These are phyloP conservation scores for Sugiyamaella grinbergsii DNA, from an alignment of 1,139 yeast genomes.

Conservation along the genomic window DNA sequence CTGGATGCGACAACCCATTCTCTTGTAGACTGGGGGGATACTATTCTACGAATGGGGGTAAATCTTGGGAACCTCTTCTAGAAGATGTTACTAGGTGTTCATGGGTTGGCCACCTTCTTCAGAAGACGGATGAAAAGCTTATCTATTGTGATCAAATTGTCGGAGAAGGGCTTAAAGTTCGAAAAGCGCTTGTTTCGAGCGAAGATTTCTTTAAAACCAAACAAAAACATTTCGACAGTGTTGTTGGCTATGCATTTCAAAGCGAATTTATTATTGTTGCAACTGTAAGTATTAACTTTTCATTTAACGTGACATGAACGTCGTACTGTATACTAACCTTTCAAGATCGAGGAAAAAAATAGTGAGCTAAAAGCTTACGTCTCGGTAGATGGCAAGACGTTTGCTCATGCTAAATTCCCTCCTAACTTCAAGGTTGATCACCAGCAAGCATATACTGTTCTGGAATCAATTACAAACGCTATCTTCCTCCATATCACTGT, in stretches of 20 bases:
- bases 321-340: constrained; percentile 1
- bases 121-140: constrained; percentile 48
- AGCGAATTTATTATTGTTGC: constrained; percentile 76
- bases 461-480: constrained; percentile 74
- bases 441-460: constrained; percentile 81
- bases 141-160: constrained; percentile 61
- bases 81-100: constrained; percentile 62
- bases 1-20: constrained; percentile 53
- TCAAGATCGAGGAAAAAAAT: constrained; percentile 17
- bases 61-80: constrained; percentile 54
- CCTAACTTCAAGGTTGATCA: constrained; percentile 59
- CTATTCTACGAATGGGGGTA: constrained; percentile 56
- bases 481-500: constrained; percentile 85
- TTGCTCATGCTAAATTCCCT: constrained; percentile 83
- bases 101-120: constrained; percentile 53
- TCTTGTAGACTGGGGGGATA: constrained; percentile 62
- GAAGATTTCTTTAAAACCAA: constrained; percentile 53
- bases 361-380: constrained; percentile 60
- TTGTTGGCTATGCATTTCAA: constrained; percentile 66
- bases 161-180: constrained; percentile 38
- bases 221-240: constrained; percentile 50
- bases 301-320: constrained; percentile 32
- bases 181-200: constrained; percentile 53
- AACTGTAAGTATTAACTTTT: constrained; percentile 41
- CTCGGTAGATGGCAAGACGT: constrained; percentile 76